Evolutionary conservation across 495 filamentous ascomycete species (phyloP).

Genomic region (Aspergillus egyptiacus): DNA sequence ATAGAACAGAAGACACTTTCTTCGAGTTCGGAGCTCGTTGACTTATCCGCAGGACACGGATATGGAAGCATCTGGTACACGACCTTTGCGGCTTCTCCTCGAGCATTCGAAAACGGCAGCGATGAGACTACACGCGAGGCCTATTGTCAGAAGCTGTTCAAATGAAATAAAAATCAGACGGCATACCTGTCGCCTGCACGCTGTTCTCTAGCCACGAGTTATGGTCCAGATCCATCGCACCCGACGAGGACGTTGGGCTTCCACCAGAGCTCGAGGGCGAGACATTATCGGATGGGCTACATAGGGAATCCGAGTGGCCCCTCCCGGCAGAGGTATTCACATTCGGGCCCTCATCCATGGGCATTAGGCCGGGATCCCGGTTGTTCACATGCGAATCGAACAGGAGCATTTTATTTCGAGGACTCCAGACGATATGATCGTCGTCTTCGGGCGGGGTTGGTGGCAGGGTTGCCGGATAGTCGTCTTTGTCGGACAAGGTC

Average conservation of each 20-base stretch:
- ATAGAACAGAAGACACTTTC: slow-evolving; percentile 43
- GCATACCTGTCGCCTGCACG: slow-evolving; percentile 39
- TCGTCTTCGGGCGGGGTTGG: slow-evolving; percentile 44
- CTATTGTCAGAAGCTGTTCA: no score
- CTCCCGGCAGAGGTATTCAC: slow-evolving; percentile 26
- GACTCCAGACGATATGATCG: slow-evolving; percentile 36
- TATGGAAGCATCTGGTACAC: slow-evolving; percentile 60
- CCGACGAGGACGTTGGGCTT: slow-evolving; percentile 32
- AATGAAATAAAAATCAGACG: no score
- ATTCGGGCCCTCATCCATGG: slow-evolving; percentile 36
- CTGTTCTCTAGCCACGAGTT: slow-evolving; percentile 42
- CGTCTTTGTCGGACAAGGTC: slow-evolving; percentile 27
- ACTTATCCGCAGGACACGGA: slow-evolving; percentile 46
- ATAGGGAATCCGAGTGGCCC: slow-evolving; percentile 25
- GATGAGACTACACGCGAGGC: slow-evolving; percentile 29
- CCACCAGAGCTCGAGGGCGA: slow-evolving; percentile 34
- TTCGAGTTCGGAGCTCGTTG: slow-evolving; percentile 26
- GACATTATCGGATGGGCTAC: slow-evolving; percentile 33
- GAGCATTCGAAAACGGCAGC: slow-evolving; percentile 29
- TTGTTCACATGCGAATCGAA: slow-evolving; percentile 30
- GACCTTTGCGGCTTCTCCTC: slow-evolving; percentile 45
- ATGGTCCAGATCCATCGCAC: slow-evolving; percentile 38
- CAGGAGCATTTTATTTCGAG: slow-evolving; percentile 30
- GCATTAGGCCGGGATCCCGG: slow-evolving; percentile 25
- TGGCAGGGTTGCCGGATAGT: slow-evolving; percentile 35